Evolutionary conservation across 2,329 filamentous ascomycete genomes (phyloP), one percentile per base, ranked within the genome.

Genomic region (Fusarium nematophilum): DNA sequence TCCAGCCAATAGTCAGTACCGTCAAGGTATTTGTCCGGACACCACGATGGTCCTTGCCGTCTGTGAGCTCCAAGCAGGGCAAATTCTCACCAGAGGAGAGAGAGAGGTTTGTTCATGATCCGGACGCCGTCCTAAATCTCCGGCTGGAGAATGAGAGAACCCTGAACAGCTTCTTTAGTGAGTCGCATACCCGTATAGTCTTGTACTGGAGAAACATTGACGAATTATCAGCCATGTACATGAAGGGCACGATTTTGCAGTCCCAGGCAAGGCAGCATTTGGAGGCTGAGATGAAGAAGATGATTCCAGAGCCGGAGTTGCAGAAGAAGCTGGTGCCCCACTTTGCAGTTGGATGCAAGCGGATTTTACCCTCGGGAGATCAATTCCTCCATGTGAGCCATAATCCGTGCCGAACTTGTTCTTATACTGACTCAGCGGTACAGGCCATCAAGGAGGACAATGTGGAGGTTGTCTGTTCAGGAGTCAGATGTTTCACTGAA

Each of bases 161-260:
- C 0, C 7, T 57, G 3, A 57, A 57, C 13, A 57, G 52, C 21
- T 56, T 57, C 23, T 56, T 50, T 21, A 57, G 54, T 57, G 25
- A 44, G 43, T 26, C 2, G 7, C n/a, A n/a, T n/a, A 7, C 3
- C 5, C 6, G 3, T 2, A 9, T 8, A 13, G 11, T 37, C 9
- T n/a, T n/a, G 3, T 4, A 2, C 4, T 5, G 7, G 8, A 14
- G 8, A 5, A 3, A n/a, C n/a, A 9, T 8, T 54, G 9, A 56
- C 4, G 23, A 1, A 2, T 1, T 4, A 6, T 6, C n/a, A 57
- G 53, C 53, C 9, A 57, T 57, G 54, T 57, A 57, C 4, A 56
- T 57, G 37, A 56, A 56, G 11, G 54, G 31, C 7, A 57, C 54
- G 0, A 2, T 56, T 2, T 21, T 57, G 2, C 54, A 57, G 9